Evolutionary conservation across 805 yeast species (phyloP), one percentile per base, ranked within the genome.

Genomic region (Saturnispora besseyi): DNA sequence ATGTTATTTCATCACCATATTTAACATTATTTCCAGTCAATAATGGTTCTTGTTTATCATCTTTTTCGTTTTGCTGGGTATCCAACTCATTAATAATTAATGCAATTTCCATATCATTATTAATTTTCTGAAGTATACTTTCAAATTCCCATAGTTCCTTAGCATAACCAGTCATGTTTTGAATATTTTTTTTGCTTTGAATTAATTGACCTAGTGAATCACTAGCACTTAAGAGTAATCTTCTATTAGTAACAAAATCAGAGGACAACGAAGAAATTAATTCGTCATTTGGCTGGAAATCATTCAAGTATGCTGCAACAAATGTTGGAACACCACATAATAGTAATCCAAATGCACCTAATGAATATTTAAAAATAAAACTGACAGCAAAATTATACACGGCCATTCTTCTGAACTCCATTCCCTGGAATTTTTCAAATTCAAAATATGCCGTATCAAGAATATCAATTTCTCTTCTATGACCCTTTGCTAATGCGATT

Each of bases 281-380:
- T 33, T 53, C 52, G 43, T 72, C 66, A 48, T 78, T 76, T 46
- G 79, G 72, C 52, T 74, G 71, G 60, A 81, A 77, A 34, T 58
- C 53, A 24, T 55, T 48, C 5, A 57, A 50, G 44, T 64, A 62
- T 5, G 65, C 68, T 2, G 64, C 56, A 4, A 63, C 59, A 62
- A 90, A 90, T 2, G 89, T 85, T 5, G 98, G 97, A 3, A 90
- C 80, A 2, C 96, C 81, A 66, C 97, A 90, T 44, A 90, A 72
- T 1, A 82, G 78, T 52, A 90, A 74, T 10, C 98, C 98, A 31
- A 93, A 87, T 2, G 96, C 98, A 54, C 98, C 98, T 90, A 96
- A 84, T 45, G 88, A 79, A 66, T 90, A 90, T 68, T 90, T 90
- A 53, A 90, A 90, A 48, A 88, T 81, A 59, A 89, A 90, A 45